Evolutionary conservation across 495 filamentous ascomycete species (phyloP).

Genomic region (Podospora tetraspora): DNA sequence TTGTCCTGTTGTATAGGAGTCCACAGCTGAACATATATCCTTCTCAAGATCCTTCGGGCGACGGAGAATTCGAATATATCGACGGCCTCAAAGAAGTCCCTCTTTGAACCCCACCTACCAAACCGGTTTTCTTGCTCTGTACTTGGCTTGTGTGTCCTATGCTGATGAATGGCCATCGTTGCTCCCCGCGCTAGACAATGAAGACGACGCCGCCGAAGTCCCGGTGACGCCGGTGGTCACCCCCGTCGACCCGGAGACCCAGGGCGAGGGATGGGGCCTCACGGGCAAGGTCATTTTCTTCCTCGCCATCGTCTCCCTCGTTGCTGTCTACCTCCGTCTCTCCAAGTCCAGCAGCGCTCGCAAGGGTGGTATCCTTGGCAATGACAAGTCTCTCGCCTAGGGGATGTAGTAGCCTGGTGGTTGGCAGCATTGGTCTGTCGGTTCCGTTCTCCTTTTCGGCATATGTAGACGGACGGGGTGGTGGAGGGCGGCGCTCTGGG

Average conservation of each 20-base stretch:
- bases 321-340: constrained; percentile 32
- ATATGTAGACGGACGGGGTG: not conserved
- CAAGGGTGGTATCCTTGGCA: constrained; percentile 7
- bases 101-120: constrained; percentile 1
- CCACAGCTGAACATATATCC: constrained; percentile 10
- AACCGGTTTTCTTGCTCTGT: constrained; percentile 3
- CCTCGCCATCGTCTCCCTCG: constrained; percentile 31
- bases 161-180: constrained; percentile 3
- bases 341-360: constrained; percentile 11
- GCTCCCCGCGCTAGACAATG: not conserved
- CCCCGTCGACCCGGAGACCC: constrained; percentile 1
- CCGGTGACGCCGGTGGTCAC: constrained; percentile 7
- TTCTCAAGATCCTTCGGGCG: not conserved
- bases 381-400: constrained; percentile 10
- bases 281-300: constrained; percentile 38
- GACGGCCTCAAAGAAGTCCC: not conserved
- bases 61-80: not conserved
- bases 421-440: not conserved
- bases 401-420: not conserved
- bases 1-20: constrained; percentile 5
- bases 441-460: not conserved
- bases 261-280: constrained; percentile 29
- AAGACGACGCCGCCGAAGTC: constrained; percentile 16
- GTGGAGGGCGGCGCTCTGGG: not conserved
- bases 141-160: not conserved